Base-by-base conservation (phyloP, 2,329 filamentous ascomycete species). In the Phyllosticta ampelicida region DNA sequence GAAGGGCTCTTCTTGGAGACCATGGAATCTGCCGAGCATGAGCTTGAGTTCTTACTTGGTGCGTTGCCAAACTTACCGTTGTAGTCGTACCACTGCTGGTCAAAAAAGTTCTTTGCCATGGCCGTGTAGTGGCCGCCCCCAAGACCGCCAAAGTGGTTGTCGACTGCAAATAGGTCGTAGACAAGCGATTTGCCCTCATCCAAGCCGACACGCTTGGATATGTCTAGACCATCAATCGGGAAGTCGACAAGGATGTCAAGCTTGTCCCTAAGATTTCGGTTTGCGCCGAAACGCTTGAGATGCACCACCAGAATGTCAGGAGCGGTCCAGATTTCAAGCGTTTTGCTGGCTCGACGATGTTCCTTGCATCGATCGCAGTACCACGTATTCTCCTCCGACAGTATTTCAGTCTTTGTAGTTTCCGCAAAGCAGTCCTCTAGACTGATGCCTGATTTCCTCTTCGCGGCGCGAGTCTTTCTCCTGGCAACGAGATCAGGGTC, bases 81-180 rank as follows among this genome's bases (percentile, higher is more conserved):
- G 72, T 95, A 97, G 65, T 95, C 89, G 71, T 96, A 96, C 94
- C 94, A 99, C 71, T 87, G 79, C 59, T 82, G 82, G 67, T 95
- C 90, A 61, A 88, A 79, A 72, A 96, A 96, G 71, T 96, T 97
- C 76, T 90, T 91, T 48, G 90, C 91, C 71, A 86, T 91, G 26
- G 94, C 94, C 19, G 91, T 97, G 75, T 99, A 99, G 72, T 99
- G 94, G 0, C 94, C 94, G 49, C 94, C 94, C 60, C 90, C 90
- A 44, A 99, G 81, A 28, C 90, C 90, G 61, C 94, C 94, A 70
- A 87, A 96, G 72, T 99, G 94, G 69, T 96, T 92, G 72, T 99
- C 94, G 1, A 99, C 90, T 13, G 87, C 94, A 68, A 99, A 94
- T 29, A 99, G 78, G 70, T 99, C 94, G 68, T 96, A 99, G 10